Evolutionary conservation across 2,329 filamentous ascomycete species (phyloP).

Genomic region (Domatiomyces catenatus): DNA sequence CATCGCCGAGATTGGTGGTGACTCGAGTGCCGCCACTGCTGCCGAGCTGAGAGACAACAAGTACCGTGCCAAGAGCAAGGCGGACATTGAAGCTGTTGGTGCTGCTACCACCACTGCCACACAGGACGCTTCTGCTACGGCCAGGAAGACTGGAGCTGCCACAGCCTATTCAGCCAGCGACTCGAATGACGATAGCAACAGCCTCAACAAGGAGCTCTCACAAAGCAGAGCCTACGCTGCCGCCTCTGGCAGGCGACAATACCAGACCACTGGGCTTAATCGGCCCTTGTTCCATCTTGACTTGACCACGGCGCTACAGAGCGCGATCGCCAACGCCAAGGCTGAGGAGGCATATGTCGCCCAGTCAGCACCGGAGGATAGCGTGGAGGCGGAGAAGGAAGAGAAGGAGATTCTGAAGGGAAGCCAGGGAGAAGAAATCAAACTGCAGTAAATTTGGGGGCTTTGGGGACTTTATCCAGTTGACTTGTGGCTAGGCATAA

Average conservation of each 20-base stretch:
- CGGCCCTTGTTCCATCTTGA: conserved; percentile 89
- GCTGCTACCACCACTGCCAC: conserved; percentile 11
- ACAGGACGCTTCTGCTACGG: conserved; percentile 21
- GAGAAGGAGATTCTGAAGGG: background rate
- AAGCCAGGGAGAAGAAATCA: background rate
- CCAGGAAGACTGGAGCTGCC: conserved; percentile 1
- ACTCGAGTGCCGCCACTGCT: conserved; percentile 50
- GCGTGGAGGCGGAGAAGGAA: background rate
- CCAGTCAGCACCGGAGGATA: background rate
- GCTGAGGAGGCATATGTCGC: conserved; percentile 4
- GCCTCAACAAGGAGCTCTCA: conserved; percentile 31
- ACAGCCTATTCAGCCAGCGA: conserved; percentile 18
- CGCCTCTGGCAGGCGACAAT: conserved; percentile 26
- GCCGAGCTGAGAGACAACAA: conserved; percentile 52
- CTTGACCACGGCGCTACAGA: conserved; percentile 73
- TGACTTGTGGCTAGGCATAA: no score
- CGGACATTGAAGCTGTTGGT: conserved; percentile 22
- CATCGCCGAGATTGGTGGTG: conserved; percentile 70
- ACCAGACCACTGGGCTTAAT: conserved; percentile 72
- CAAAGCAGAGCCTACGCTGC: conserved; percentile 33
- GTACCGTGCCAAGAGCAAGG: conserved; percentile 15
- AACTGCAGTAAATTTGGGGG: background rate
- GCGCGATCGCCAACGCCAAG: conserved; percentile 66
- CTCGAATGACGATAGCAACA: conserved; percentile 21
- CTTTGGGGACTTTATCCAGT: no score